A percentile compares a stretch with the other conserved stretches of the same genome.
Evolutionary conservation across 345 rosid species (phyloP).

Genomic region (Limnanthes douglasii): DNA sequence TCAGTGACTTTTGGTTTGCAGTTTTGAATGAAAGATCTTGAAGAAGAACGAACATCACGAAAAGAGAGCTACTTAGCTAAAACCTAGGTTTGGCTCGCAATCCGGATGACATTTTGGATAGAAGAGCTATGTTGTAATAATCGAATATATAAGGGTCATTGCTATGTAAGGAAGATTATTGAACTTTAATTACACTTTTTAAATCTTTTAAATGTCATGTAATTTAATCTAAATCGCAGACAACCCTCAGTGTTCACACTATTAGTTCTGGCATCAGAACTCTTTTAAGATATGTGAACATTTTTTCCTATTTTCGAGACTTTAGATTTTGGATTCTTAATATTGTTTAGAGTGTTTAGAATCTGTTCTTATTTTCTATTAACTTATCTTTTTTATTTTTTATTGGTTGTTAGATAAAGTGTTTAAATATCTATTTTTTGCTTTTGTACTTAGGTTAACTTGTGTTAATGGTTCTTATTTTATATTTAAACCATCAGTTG

Average conservation of each 20-base stretch:
- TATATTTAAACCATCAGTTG: too few relatives aligned
- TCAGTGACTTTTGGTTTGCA: slow-evolving; percentile 40
- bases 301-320: slow-evolving; percentile 53
- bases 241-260: slow-evolving; percentile 82
- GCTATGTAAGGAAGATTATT: slow-evolving; percentile 79
- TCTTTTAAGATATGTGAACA: slow-evolving; percentile 49
- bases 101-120: slow-evolving; percentile 53
- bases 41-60: slow-evolving; percentile 53
- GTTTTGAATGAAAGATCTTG: slow-evolving; percentile 34
- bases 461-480: too few relatives aligned
- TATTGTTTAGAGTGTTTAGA: too few relatives aligned
- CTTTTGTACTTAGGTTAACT: too few relatives aligned
- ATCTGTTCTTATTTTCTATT: too few relatives aligned
- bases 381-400: too few relatives aligned
- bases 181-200: slow-evolving; percentile 91
- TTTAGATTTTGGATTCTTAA: slow-evolving; percentile 59
- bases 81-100: slow-evolving; percentile 42
- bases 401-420: too few relatives aligned
- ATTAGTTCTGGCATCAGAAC: slow-evolving; percentile 32
- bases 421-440: too few relatives aligned
- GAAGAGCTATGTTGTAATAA: slow-evolving; percentile 88
- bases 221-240: slow-evolving; percentile 67
- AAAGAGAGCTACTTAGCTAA: slow-evolving; percentile 69
- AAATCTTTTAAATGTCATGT: slow-evolving; percentile 95
- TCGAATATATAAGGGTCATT: slow-evolving; percentile 86